Conservation (phyloP, 2,329 filamentous ascomycete species). For the Elsinoe arachidis region DNA sequence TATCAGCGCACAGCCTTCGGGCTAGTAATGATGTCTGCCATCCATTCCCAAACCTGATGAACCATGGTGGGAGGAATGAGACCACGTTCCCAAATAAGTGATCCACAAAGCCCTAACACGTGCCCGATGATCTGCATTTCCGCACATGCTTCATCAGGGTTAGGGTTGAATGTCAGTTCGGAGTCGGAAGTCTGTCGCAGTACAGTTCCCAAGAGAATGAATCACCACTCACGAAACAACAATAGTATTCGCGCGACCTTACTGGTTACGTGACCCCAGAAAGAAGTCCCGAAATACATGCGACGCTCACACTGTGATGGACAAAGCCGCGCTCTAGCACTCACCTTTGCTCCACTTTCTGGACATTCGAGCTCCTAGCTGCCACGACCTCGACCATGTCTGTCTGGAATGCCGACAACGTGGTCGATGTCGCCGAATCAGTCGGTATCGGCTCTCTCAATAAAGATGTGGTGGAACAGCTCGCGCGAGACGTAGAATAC, state of each 20-base stretch:
- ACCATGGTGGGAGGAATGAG: constrained; percentile 4
- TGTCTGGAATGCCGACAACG: constrained; percentile 94
- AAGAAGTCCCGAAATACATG: too few species aligned
- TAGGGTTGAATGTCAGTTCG: neutral
- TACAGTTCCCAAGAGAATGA: too few species aligned
- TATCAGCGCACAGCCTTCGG: neutral
- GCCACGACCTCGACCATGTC: constrained; percentile 36
- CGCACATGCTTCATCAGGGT: neutral
- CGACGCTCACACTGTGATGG: too few species aligned
- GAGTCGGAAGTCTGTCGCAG: too few species aligned
- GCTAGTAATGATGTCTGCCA: constrained; percentile 1
- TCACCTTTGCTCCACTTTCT: too few species aligned
- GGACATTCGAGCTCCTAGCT: too few species aligned
- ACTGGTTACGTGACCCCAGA: too few species aligned
- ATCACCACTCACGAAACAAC: too few species aligned
- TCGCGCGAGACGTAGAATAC: constrained; percentile 92
- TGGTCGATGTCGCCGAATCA: constrained; percentile 91
- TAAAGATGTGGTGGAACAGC: constrained; percentile 77
- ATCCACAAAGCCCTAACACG: neutral
- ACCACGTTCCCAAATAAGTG: neutral
- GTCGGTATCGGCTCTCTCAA: constrained; percentile 74
- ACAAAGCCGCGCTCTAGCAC: too few species aligned
- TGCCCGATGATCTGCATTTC: neutral
- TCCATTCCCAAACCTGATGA: neutral
- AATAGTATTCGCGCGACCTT: too few species aligned